Conservation (phyloP, 495 filamentous ascomycete genomes). For the Lepidopterella palustris region DNA sequence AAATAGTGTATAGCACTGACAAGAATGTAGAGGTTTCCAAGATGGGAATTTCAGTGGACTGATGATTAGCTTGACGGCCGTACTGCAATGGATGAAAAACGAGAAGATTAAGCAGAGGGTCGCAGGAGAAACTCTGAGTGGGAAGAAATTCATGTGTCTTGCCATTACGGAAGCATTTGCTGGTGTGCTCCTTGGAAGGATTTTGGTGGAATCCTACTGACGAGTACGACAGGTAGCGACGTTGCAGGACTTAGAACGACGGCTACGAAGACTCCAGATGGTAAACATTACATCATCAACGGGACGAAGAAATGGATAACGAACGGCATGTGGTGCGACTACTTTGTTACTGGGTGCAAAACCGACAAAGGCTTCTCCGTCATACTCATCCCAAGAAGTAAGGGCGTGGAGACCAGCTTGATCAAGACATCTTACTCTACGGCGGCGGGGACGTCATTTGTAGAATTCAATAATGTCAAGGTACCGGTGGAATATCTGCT, state of each 20-base stretch:
- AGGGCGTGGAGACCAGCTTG: constrained; percentile 62
- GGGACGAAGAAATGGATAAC: constrained; percentile 95
- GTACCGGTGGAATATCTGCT: constrained; percentile 74
- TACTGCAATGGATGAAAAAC: constrained; percentile 72
- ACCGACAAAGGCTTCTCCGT: constrained; percentile 80
- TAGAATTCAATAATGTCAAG: constrained; percentile 83
- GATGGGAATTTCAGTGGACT: constrained; percentile 68
- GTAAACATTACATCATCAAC: constrained; percentile 78
- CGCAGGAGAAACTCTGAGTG: constrained; percentile 64
- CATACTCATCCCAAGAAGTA: constrained; percentile 64
- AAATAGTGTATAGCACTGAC: too few species aligned
- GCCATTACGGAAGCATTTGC: constrained; percentile 89
- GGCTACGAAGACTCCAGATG: constrained; percentile 72
- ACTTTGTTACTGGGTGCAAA: constrained; percentile 75
- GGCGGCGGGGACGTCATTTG: constrained; percentile 68
- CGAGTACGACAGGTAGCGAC: constrained; percentile 62
- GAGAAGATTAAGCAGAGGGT: constrained; percentile 58
- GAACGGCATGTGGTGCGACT: constrained; percentile 77
- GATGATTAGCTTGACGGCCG: constrained; percentile 74
- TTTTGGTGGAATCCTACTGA: not conserved
- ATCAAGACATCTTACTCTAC: constrained; percentile 87
- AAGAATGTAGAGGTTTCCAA: constrained; percentile 44
- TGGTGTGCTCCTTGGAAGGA: too few species aligned
- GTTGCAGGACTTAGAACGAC: constrained; percentile 79
- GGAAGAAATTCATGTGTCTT: constrained; percentile 80